Base-by-base conservation (phyloP, 306 rosid species). In the Corylus avellana region DNA sequence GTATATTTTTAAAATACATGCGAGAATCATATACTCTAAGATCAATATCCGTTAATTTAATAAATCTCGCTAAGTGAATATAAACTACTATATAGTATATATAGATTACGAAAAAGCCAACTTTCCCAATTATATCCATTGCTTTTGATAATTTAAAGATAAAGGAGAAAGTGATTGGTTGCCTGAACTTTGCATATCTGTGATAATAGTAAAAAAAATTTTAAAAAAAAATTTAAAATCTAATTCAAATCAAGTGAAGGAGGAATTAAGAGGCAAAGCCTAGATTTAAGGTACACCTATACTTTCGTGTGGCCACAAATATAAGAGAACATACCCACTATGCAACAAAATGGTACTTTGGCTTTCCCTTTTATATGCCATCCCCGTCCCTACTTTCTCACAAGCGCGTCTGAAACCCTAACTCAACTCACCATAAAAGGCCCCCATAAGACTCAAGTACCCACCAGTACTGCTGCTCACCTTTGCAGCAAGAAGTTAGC, bases 211-310 rank as follows among this genome's bases (percentile, higher is more conserved):
- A 58, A 39, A 61, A 22, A 22, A 22, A 22, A 69, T 70, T 79
- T 64, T 46, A 54, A 16, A 62, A 47, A 11, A 14, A 6, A 44
- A 47, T 70, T 2, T 20, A 20, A 25, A 14, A 3, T 53, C 57
- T 6, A 42, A 42, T 42, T 5, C 46, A 42, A 39, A 42, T 42
- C 46, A 42, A 42, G 46, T 42, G 46, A 35, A 27, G 13, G 48
- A 35, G 48, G 44, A 3, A 79, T 55, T 35, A 46, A 54, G 48
- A 48, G 61, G 78, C 61, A 80, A 73, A 72, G 78, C 81, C 79
- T 76, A 72, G 61, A 76, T 57, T 80, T 69, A 66, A 76, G 84
- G 81, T 66, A 58, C 39, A 5, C 27, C 75, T 4, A 47, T 10
- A 4, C 18, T 49, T 48, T 20, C 56, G 35, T 20, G 20, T 69